Conservation (phyloP, 73 alveolate genomes). For the Paramecium bursaria region DNA sequence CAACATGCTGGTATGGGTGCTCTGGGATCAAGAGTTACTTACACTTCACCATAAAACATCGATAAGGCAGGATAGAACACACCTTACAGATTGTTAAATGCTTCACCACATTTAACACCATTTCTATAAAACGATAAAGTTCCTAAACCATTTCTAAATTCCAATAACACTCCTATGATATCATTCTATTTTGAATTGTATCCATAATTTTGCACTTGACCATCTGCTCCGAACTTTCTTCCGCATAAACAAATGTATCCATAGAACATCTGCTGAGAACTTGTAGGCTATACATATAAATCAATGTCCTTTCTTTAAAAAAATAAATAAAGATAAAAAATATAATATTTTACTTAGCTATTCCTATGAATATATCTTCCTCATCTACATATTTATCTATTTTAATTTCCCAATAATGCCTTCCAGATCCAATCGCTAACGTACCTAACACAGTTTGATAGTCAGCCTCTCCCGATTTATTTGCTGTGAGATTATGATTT, state of each 20-base stretch:
- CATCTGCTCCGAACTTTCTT: constrained; percentile 56
- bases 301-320: constrained; percentile 28
- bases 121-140: constrained; percentile 61
- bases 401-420: constrained; percentile 71
- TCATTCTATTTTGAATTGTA: constrained; percentile 64
- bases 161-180: constrained; percentile 50
- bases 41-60: constrained; percentile 59
- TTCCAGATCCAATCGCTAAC: constrained; percentile 56
- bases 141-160: constrained; percentile 68
- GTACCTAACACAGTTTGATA: constrained; percentile 66
- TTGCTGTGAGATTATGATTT: constrained; percentile 56
- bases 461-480: constrained; percentile 66
- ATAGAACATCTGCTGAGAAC: constrained; percentile 65
- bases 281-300: constrained; percentile 32
- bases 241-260: constrained; percentile 69
- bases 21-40: constrained; percentile 60
- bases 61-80: constrained; percentile 59
- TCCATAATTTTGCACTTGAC: constrained; percentile 59
- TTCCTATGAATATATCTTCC: constrained; percentile 72
- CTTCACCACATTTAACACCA: constrained; percentile 67
- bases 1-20: constrained; percentile 50
- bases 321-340: not conserved
- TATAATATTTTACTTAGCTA: constrained; percentile 48
- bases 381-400: constrained; percentile 68
- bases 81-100: constrained; percentile 61